Evolutionary conservation across 2,329 filamentous ascomycete species (phyloP).

Genomic region (Sporothrix euskadiensis): DNA sequence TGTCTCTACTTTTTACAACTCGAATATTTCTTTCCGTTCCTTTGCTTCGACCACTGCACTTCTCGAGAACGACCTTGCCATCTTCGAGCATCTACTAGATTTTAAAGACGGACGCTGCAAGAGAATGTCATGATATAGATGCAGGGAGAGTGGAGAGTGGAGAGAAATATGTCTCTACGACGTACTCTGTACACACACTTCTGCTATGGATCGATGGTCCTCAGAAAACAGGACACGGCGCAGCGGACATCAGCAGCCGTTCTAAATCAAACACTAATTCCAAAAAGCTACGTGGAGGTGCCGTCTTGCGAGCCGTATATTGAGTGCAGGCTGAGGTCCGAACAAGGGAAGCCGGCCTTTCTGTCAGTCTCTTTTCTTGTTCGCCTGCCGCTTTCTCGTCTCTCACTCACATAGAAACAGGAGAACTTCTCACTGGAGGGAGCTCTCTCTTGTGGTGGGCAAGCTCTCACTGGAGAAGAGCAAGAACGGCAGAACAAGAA

Average conservation of each 20-base stretch:
- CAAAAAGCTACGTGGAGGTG: constrained; percentile 4
- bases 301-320: background rate
- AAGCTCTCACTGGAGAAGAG: background rate
- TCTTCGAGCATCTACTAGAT: background rate
- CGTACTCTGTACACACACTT: too few relatives aligned
- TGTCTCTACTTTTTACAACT: background rate
- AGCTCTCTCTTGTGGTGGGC: background rate
- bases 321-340: background rate
- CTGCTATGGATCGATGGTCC: background rate
- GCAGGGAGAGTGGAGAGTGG: background rate
- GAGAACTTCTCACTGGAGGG: background rate
- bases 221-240: background rate
- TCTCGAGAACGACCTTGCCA: background rate
- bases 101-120: too few relatives aligned
- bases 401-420: background rate
- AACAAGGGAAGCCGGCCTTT: background rate
- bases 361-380: background rate
- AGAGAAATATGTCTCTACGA: background rate
- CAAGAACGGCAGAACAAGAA: background rate
- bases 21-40: background rate
- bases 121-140: too few relatives aligned
- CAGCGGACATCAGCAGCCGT: constrained; percentile 6
- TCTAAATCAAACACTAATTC: background rate
- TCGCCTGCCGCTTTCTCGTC: background rate
- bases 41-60: background rate